Percentiles rank a stretch among this genome's conserved stretches.
Evolutionary conservation across 768 basidiomycete species (phyloP).

Genomic region (Russula virescens): DNA sequence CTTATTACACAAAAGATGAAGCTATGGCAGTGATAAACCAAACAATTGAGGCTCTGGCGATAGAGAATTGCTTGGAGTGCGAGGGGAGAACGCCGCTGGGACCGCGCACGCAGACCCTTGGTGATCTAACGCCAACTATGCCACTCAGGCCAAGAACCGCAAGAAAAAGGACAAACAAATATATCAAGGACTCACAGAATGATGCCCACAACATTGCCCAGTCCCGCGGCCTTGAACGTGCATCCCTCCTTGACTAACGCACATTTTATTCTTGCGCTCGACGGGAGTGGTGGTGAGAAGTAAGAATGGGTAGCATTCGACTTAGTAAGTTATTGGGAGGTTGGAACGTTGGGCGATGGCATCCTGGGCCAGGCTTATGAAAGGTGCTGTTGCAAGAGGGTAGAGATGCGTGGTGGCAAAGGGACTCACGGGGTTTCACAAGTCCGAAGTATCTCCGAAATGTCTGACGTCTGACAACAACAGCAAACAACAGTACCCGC

Average conservation of each 20-base stretch:
- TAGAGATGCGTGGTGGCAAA: too few species aligned
- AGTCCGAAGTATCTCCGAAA: too few species aligned
- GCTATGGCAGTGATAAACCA: too few species aligned
- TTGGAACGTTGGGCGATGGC: conserved; percentile 34
- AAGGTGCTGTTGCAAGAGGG: background rate
- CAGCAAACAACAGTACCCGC: too few species aligned
- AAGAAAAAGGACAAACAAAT: background rate
- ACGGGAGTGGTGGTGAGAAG: conserved; percentile 37
- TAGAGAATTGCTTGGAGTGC: too few species aligned
- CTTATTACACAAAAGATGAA: background rate
- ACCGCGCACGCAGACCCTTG: too few species aligned
- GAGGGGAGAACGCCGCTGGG: too few species aligned
- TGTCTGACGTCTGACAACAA: too few species aligned
- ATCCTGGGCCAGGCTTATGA: conserved; percentile 33
- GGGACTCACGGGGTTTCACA: too few species aligned
- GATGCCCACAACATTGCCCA: conserved; percentile 38
- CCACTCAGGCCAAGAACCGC: too few species aligned
- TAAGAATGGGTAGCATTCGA: conserved; percentile 44
- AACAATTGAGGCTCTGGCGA: background rate
- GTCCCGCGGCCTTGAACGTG: conserved; percentile 30
- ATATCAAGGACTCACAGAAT: conserved; percentile 36
- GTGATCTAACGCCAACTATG: too few species aligned
- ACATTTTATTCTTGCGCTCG: conserved; percentile 28
- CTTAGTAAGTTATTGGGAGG: conserved; percentile 33
- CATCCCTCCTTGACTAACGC: conserved; percentile 30